Base-by-base conservation (phyloP, 352 stramenopile species). In the Phytophthora foliorum region DNA sequence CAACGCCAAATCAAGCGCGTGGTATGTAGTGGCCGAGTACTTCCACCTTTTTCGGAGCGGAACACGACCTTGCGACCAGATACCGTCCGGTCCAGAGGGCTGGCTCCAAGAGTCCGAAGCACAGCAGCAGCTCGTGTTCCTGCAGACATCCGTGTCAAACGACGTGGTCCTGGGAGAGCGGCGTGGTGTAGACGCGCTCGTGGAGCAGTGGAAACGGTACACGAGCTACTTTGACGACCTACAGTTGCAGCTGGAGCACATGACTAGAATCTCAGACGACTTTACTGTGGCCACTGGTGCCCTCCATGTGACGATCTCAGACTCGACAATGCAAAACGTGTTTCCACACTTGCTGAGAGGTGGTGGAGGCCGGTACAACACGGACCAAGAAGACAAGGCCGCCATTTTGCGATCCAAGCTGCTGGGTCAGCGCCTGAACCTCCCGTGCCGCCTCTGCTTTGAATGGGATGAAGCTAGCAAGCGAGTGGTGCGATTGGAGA, bases 221-320 rank as follows among this genome's bases (percentile, higher is more conserved):
- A 69, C 69, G 38, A 48, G 19, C 19, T 72, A 51, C 48, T 76
- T 77, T 24, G 61, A 73, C 10, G 70, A 74, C 38, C 60, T 86
- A 5, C 72, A 67, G 29, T 72, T 79, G 48, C 60, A 77, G 24
- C 41, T 77, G 21, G 54, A 77, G 8, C 17, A 55, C 17, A 74
- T 81, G 38, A 41, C 31, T 4, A 53, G 49, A 52, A 10, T 55
- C 31, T 74, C 57, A 9, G 46, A 58, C 22, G 38, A 55, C 14
- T 66, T 64, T 17, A 60, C 73, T 19, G 1, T 27, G 5, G 64
- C 64, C 21, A 57, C 38, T 1, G 53, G 51, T 0, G 53, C 36
- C 7, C 29, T 77, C 27, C 54, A 53, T 11, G 42, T 74, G 21
- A 69, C 48, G 14, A 44, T 77, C 19, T 57, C 57, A 0, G 39